A percentile compares a stretch with the other conserved stretches of the same genome.
Conservation (phyloP, 2,329 filamentous ascomycete species). For the Diaporthe sp. region DNA sequence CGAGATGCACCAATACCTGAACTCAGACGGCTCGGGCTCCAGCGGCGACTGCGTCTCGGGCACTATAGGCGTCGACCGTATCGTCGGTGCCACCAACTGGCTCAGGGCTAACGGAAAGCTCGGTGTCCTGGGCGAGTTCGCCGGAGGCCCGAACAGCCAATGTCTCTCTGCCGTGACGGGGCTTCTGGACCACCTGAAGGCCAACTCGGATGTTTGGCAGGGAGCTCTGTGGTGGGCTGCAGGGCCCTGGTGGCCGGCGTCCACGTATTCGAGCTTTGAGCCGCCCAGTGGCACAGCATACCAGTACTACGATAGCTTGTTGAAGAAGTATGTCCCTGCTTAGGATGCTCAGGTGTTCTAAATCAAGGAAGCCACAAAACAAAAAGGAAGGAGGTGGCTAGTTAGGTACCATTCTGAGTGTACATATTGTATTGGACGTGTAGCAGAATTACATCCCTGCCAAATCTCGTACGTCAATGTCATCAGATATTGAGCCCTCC, state of each 20-base stretch:
- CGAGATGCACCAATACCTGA: constrained; percentile 72
- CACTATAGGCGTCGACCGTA: constrained; percentile 63
- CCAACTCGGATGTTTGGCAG: constrained; percentile 70
- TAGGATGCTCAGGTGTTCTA: neutral
- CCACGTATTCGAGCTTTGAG: constrained; percentile 59
- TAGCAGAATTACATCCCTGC: too few species aligned
- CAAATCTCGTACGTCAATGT: too few species aligned
- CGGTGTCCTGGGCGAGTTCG: constrained; percentile 69
- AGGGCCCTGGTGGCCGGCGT: constrained; percentile 70
- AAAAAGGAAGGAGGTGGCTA: too few species aligned
- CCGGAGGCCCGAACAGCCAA: constrained; percentile 63
- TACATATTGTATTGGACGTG: neutral
- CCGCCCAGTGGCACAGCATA: constrained; percentile 61
- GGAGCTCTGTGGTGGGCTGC: constrained; percentile 70
- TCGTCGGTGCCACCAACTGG: constrained; percentile 66
- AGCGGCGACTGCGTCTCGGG: constrained; percentile 60
- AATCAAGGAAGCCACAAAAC: neutral
- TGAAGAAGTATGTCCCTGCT: constrained; percentile 39
- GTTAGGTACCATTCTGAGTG: neutral
- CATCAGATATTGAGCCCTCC: too few species aligned
- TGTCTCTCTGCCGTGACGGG: constrained; percentile 66
- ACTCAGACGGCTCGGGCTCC: constrained; percentile 66
- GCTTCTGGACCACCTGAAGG: constrained; percentile 64
- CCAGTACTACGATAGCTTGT: constrained; percentile 46
- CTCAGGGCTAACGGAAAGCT: constrained; percentile 67